These are phyloP conservation scores for Globisporangium canariense DNA, from an alignment of 352 stramenopile genomes.

Conservation along the genomic window DNA sequence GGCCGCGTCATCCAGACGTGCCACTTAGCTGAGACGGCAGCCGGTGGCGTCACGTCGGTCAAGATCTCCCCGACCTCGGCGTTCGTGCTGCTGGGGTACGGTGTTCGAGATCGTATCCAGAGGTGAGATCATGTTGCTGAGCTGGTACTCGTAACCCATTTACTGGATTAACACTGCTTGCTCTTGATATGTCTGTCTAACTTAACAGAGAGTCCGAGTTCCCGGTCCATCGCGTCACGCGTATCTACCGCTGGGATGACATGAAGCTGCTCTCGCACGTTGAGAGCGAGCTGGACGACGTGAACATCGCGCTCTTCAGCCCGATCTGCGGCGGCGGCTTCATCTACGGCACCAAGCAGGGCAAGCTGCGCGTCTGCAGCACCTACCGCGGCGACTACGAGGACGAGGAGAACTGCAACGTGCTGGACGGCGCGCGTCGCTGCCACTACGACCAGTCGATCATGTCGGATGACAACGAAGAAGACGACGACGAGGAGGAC, in stretches of 20 bases:
- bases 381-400: conserved; percentile 73
- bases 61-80: conserved; percentile 88
- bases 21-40: conserved; percentile 72
- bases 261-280: conserved; percentile 87
- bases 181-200: not conserved
- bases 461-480: conserved; percentile 43
- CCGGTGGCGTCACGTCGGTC: conserved; percentile 84
- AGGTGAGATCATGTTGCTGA: conserved; percentile 34
- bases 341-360: conserved; percentile 98
- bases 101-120: conserved; percentile 81
- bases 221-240: conserved; percentile 78
- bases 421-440: conserved; percentile 56
- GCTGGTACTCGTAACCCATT: not conserved
- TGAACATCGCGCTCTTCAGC: conserved; percentile 99
- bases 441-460: conserved; percentile 67
- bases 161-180: conserved; percentile 5
- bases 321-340: conserved; percentile 95
- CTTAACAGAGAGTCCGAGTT: conserved; percentile 66
- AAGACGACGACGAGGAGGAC: conserved; percentile 50
- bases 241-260: conserved; percentile 88
- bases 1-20: conserved; percentile 80
- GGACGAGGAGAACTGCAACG: conserved; percentile 81
- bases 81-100: conserved; percentile 84
- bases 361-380: conserved; percentile 89
- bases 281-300: conserved; percentile 92